phyloP scores from a whole-genome alignment of 352 stramenopile species.

The Hyaloperonospora arabidopsidis region DNA sequence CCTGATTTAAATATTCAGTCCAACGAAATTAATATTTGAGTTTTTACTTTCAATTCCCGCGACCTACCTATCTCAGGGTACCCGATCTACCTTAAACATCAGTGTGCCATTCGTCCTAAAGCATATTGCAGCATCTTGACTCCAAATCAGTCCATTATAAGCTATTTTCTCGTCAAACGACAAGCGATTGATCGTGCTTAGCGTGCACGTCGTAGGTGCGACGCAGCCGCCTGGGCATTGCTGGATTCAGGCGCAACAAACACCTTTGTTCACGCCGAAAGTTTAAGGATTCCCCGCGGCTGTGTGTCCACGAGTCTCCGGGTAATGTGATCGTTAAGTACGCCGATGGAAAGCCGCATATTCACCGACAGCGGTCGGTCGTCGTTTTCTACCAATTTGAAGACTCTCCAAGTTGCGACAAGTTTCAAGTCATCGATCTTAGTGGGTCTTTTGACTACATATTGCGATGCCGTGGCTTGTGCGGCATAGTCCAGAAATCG shows the following conservation, averaged over 20 bases:
- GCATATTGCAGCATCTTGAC: too few relatives aligned
- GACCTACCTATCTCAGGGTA: too few relatives aligned
- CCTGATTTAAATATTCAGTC: too few relatives aligned
- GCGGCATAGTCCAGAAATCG: slow-evolving; percentile 19
- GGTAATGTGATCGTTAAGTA: slow-evolving; percentile 15
- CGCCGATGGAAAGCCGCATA: slow-evolving; percentile 13
- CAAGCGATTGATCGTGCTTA: slow-evolving; percentile 14
- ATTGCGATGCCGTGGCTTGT: slow-evolving; percentile 11
- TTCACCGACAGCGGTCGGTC: slow-evolving; percentile 3
- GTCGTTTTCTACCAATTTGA: slow-evolving; percentile 17
- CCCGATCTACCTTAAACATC: too few relatives aligned
- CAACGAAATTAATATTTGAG: too few relatives aligned
- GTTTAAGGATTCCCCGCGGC: slow-evolving; percentile 10
- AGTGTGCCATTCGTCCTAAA: too few relatives aligned
- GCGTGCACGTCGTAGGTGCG: slow-evolving; percentile 11
- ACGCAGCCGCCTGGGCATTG: slow-evolving; percentile 3
- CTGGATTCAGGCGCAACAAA: slow-evolving; percentile 15
- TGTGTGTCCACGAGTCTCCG: slow-evolving; percentile 5
- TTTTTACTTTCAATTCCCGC: too few relatives aligned
- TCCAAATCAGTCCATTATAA: too few relatives aligned
- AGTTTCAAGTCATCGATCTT: slow-evolving; percentile 31
- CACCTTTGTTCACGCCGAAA: slow-evolving; percentile 10
- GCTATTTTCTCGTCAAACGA: too few relatives aligned
- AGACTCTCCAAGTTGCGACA: slow-evolving; percentile 9
- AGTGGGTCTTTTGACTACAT: slow-evolving; percentile 23